Percentiles rank a stretch among this genome's conserved stretches.
phyloP scores from a whole-genome alignment of 331 rosid species.

The Ulmus americana region DNA sequence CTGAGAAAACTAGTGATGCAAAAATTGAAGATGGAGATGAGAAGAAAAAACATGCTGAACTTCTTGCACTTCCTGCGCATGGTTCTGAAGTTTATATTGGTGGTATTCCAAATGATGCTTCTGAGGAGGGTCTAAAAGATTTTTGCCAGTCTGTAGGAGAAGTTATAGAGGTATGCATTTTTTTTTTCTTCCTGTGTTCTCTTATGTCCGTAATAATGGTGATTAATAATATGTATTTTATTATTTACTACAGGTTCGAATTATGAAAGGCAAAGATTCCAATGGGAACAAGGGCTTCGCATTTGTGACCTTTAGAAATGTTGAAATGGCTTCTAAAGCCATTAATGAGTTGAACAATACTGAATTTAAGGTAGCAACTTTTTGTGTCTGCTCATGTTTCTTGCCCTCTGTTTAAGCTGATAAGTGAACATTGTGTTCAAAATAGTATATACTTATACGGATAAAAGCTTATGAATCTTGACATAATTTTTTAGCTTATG shows the following conservation, averaged over 20 bases:
- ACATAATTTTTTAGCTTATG: neutral
- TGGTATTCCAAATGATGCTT: slow-evolving; percentile 69
- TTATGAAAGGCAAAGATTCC: slow-evolving; percentile 79
- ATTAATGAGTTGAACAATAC: slow-evolving; percentile 66
- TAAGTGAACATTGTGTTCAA: neutral
- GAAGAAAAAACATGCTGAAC: slow-evolving; percentile 64
- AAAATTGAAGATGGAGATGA: slow-evolving; percentile 48
- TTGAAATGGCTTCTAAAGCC: slow-evolving; percentile 81
- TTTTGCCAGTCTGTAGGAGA: slow-evolving; percentile 76
- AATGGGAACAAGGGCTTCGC: slow-evolving; percentile 73
- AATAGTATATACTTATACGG: neutral
- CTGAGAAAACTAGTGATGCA: slow-evolving; percentile 26
- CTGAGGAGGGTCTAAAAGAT: slow-evolving; percentile 56
- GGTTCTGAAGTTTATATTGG: slow-evolving; percentile 96
- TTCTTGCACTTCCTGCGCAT: slow-evolving; percentile 95
- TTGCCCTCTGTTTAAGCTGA: slow-evolving; percentile 6
- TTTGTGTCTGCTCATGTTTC: slow-evolving; percentile 4
- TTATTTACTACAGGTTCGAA: slow-evolving; percentile 62
- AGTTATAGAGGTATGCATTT: slow-evolving; percentile 55
- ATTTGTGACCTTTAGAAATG: slow-evolving; percentile 74
- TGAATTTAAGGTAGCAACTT: slow-evolving; percentile 62
- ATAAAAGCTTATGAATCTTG: no score
- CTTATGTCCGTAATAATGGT: neutral
- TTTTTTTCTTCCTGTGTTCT: slow-evolving; percentile 11
- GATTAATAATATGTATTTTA: slow-evolving; percentile 17